Evolutionary conservation across 495 filamentous ascomycete genomes (phyloP), one percentile per base, ranked within the genome.

Genomic region (Penicillium manginii): DNA sequence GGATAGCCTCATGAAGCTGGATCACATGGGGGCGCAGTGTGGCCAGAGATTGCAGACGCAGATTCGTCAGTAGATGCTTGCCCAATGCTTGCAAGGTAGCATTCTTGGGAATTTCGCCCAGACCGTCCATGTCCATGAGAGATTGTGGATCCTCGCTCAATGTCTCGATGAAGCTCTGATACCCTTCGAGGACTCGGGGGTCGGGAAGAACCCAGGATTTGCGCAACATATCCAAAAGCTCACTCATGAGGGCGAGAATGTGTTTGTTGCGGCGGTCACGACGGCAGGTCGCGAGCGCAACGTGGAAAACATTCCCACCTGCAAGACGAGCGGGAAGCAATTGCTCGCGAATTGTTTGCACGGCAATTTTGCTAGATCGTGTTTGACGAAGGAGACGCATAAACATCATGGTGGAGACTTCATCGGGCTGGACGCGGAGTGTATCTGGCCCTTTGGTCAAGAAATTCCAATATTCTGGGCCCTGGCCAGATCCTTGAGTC

Each of bases 241-340:
- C 75, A 40, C 78, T 79, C 0, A 87, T 86, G 61, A 85, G 71
- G 0, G 63, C 43, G 53, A 91, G 78, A 11, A 84, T 80, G 37
- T 83, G 78, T n/a, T 62, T 66, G 71, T 96, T 96, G 22, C 83
- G 81, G 57, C 81, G 83, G 74, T 96, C 91, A 40, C 88, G 78
- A 18, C 78, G 74, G 67, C 91, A 96, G 42, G 79, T 74, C 39
- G 75, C 78, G 67, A 96, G 81, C 29, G 87, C 91, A 37, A 91
- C 83, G 49, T 85, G 84, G 73, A 93, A 91, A 17, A 83, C 84
- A 47, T 83, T 82, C 4, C 70, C 60, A 17, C 69, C 71, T 18
- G 81, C 53, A 26, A 75, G 35, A 6, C 71, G 61, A 3, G 56
- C 50, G 7, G 81, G 77, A 7, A 70, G 21, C 54, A 80, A 66